phyloP scores from a whole-genome alignment of 306 rosid genomes.

The Cucurbita pepo region DNA sequence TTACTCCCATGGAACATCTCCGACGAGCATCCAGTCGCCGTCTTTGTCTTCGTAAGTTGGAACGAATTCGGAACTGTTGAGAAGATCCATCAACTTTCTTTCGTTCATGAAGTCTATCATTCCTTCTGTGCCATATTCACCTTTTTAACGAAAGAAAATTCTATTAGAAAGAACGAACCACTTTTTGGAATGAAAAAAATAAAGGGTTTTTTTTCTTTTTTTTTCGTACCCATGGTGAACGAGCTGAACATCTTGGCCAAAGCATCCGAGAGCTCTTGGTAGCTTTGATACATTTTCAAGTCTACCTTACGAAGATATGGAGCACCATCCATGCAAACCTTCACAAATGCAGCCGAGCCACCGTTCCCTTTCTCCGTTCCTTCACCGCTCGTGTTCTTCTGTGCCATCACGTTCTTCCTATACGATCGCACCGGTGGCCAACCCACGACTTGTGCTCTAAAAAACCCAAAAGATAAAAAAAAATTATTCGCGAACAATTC shows the following conservation, averaged over 20 bases:
- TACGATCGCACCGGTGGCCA: conserved; percentile 76
- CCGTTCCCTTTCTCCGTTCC: conserved; percentile 13
- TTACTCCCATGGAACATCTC: conserved; percentile 85
- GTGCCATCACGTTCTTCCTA: conserved; percentile 54
- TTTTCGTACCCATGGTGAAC: conserved; percentile 43
- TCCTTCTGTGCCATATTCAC: conserved; percentile 57
- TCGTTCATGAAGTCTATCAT: conserved; percentile 86
- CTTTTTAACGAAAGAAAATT: conserved; percentile 10
- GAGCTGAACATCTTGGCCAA: conserved; percentile 79
- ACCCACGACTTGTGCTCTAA: conserved; percentile 67
- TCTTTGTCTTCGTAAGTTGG: conserved; percentile 77
- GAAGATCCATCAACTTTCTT: conserved; percentile 71
- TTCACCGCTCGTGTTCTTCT: conserved; percentile 19
- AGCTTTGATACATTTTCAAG: conserved; percentile 47
- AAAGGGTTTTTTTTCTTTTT: neutral
- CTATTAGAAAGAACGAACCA: neutral
- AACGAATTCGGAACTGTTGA: conserved; percentile 62
- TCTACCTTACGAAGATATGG: conserved; percentile 73
- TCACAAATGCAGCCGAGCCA: conserved; percentile 29
- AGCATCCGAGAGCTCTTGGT: conserved; percentile 58
- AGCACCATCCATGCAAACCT: conserved; percentile 72
- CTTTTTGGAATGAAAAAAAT: neutral
- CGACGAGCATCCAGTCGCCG: conserved; percentile 82
- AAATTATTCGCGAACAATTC: neutral
- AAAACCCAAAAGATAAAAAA: neutral